Percentiles rank a stretch among this genome's conserved stretches.
Evolutionary conservation across 805 yeast genomes (phyloP).

Genomic region (Pichia ethanolica): DNA sequence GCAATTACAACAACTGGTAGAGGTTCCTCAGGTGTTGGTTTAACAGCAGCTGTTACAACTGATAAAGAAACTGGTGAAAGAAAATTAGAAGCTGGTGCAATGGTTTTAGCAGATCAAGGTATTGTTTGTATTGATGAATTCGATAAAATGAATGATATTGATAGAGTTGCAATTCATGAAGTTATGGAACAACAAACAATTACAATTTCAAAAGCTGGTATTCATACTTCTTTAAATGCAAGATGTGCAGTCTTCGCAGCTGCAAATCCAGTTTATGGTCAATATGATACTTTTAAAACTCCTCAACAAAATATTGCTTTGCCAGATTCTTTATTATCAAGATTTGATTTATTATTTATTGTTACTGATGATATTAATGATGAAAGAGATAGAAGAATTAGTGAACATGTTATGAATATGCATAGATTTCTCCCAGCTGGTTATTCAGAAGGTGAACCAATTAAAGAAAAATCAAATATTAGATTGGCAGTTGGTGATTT

Average conservation of each 20-base stretch:
- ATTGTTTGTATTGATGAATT: conserved; percentile 98
- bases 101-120: conserved; percentile 97
- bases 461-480: conserved; percentile 65
- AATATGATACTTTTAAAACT: conserved; percentile 89
- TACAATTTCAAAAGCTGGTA: conserved; percentile 96
- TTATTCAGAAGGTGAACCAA: conserved; percentile 85
- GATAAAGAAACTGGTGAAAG: conserved; percentile 97
- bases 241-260: conserved; percentile 97
- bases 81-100: conserved; percentile 96
- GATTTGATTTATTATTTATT: conserved; percentile 91
- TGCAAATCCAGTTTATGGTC: conserved; percentile 96
- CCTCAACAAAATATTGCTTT: conserved; percentile 95
- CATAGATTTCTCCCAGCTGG: conserved; percentile 88
- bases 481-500: conserved; percentile 77
- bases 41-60: conserved; percentile 95
- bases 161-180: conserved; percentile 97
- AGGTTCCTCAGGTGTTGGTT: conserved; percentile 99
- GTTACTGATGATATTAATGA: conserved; percentile 94
- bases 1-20: conserved; percentile 98
- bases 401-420: conserved; percentile 92
- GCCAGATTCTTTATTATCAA: conserved; percentile 92
- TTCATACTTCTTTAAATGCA: conserved; percentile 92
- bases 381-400: conserved; percentile 72
- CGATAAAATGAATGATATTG: conserved; percentile 95
- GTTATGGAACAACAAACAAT: conserved; percentile 99